Conservation (phyloP, 1,139 yeast genomes). For the Arxiozyma bovina region DNA sequence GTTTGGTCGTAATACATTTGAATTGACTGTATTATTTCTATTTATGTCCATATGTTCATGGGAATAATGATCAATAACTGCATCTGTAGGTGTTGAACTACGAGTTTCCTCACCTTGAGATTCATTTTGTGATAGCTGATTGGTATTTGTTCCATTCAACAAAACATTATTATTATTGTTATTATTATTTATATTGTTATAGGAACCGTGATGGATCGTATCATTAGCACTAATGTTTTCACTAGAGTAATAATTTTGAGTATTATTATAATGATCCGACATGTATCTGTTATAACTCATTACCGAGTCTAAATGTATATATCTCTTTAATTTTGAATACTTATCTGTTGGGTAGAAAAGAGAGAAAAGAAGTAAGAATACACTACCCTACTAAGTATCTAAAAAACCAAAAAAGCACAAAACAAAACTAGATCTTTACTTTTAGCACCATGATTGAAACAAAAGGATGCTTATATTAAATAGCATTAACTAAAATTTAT, state of each 20-base stretch:
- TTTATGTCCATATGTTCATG: conserved; percentile 1
- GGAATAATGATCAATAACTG: conserved; percentile 2
- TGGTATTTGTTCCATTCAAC: conserved; percentile 9
- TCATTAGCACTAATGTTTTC: not conserved
- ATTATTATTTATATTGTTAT: not conserved
- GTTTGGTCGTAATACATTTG: not conserved
- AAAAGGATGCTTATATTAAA: too few relatives aligned
- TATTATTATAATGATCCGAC: not conserved
- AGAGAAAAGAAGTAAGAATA: too few relatives aligned
- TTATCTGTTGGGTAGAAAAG: not conserved
- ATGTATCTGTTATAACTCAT: conserved; percentile 2
- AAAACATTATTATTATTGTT: conserved; percentile 6
- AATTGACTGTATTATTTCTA: not conserved
- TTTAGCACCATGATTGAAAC: too few relatives aligned
- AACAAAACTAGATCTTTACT: too few relatives aligned
- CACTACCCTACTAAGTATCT: not conserved
- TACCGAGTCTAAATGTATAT: not conserved
- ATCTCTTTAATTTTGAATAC: not conserved
- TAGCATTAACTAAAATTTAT: too few relatives aligned
- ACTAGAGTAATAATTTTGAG: not conserved
- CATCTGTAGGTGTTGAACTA: not conserved
- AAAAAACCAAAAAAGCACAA: too few relatives aligned
- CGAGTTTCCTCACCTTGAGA: not conserved
- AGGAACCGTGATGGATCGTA: too few relatives aligned
- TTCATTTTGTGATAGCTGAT: not conserved